Evolutionary conservation across 2,329 filamentous ascomycete species (phyloP), one percentile per base, ranked within the genome.

Genomic region (Daldinia eschscholtzii): DNA sequence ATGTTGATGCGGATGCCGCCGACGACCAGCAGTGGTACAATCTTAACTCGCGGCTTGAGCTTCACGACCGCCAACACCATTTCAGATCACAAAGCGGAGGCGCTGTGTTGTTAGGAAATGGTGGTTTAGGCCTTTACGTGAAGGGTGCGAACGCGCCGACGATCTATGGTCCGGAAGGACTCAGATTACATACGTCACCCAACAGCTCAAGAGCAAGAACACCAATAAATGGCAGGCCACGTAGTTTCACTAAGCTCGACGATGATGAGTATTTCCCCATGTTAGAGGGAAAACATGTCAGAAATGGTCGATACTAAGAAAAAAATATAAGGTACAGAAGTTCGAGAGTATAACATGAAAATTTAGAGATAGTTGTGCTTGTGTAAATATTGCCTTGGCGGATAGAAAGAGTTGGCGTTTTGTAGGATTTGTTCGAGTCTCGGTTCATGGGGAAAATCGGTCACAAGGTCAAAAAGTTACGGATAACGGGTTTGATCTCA

Each of bases 201-300:
- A 87, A 86, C 69, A 84, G 81, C 62, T 85, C 83, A 1, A 81
- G 83, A 56, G 79, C 82, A 1, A 82, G 86, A 66, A 87, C 85
- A 2, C 83, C 85, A 2, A 84, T 84, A 13, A 71, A 53, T 28
- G 72, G 61, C 23, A 72, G 74, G 55, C 71, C 75, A 2, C 73
- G 76, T 6, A 72, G 75, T 0, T 72, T 80, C 30, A 78, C 76
- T 3, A 74, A 71, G 39, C 53, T 82, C 2, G 71, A 80, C 61
- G 57, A 79, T 9, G 81, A 84, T 26, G 79, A 80, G 37, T 86
- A 85, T 69, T 86, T 85, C 41, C 79, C 83, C 4, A 64, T 79
- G 5, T 61, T 71, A 13, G 71, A 74, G 2, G 69, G 57, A 15
- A 74, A 57, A 33, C 60, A 67, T 57, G 28, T 20, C 30, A 75